Evolutionary conservation across 2,329 filamentous ascomycete species (phyloP).

Genomic region (Neodidymelliopsis sp.): DNA sequence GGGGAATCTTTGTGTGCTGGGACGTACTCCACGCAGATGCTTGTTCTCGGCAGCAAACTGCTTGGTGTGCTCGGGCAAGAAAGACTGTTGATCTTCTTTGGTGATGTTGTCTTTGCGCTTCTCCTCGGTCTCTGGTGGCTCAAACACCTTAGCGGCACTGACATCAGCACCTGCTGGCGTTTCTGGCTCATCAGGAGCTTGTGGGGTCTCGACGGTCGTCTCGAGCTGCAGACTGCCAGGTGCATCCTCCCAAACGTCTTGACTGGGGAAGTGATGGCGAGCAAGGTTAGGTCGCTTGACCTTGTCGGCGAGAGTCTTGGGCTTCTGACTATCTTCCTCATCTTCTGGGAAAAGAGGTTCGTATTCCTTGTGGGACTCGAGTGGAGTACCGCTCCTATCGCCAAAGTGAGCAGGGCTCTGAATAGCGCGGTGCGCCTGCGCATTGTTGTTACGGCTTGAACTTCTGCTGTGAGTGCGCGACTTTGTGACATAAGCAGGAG

Average conservation of each 20-base stretch:
- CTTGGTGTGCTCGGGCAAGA: slow-evolving; percentile 55
- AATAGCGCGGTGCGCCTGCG: slow-evolving; percentile 56
- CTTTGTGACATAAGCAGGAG: slow-evolving; percentile 56
- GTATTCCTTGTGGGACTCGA: slow-evolving; percentile 92
- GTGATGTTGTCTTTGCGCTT: slow-evolving; percentile 54
- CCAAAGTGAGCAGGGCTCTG: slow-evolving; percentile 50
- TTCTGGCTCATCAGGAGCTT: slow-evolving; percentile 60
- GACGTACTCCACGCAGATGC: slow-evolving; percentile 62
- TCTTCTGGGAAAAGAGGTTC: slow-evolving; percentile 87
- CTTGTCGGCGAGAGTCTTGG: slow-evolving; percentile 61
- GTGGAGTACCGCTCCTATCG: slow-evolving; percentile 67
- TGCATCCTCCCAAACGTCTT: slow-evolving; percentile 97
- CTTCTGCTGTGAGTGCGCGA: slow-evolving; percentile 61
- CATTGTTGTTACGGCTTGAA: slow-evolving; percentile 63
- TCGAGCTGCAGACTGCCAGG: slow-evolving; percentile 80
- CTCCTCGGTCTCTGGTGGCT: slow-evolving; percentile 60
- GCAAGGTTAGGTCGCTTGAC: slow-evolving; percentile 62
- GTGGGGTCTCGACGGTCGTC: slow-evolving; percentile 85
- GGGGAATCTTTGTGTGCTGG: slow-evolving; percentile 75
- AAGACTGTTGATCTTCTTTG: slow-evolving; percentile 52
- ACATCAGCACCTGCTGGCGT: slow-evolving; percentile 51
- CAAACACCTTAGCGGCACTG: slow-evolving; percentile 48
- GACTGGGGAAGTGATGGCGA: slow-evolving; percentile 81
- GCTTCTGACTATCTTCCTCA: slow-evolving; percentile 67
- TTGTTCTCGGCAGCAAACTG: slow-evolving; percentile 65